phyloP scores from a whole-genome alignment of 305 asterid genomes.

The Fraxinus ornus region DNA sequence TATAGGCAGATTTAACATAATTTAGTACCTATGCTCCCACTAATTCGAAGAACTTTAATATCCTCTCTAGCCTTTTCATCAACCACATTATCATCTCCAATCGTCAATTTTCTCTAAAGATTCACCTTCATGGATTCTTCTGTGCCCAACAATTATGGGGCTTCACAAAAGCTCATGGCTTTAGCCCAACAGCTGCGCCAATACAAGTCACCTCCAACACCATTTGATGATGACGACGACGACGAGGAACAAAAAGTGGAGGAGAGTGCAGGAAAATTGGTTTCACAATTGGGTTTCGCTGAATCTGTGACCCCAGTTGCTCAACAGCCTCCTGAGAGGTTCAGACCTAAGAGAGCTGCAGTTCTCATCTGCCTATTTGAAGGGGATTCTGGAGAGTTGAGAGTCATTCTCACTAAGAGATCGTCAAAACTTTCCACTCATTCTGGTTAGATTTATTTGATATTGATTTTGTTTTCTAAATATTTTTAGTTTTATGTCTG shows the following conservation, averaged over 20 bases:
- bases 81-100: slow-evolving; percentile 18
- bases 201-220: slow-evolving; percentile 50
- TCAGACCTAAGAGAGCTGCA: slow-evolving; percentile 81
- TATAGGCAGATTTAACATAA: background rate
- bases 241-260: slow-evolving; percentile 58
- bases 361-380: slow-evolving; percentile 84
- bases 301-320: slow-evolving; percentile 63
- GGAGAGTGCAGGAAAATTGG: slow-evolving; percentile 66
- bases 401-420: slow-evolving; percentile 86
- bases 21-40: slow-evolving; percentile 38
- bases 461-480: background rate
- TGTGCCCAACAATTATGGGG: slow-evolving; percentile 28
- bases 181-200: slow-evolving; percentile 73
- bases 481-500: background rate
- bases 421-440: slow-evolving; percentile 82
- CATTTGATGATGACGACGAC: slow-evolving; percentile 19
- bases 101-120: slow-evolving; percentile 29
- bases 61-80: slow-evolving; percentile 22
- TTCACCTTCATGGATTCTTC: slow-evolving; percentile 34
- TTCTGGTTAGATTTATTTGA: slow-evolving; percentile 54
- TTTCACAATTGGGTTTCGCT: slow-evolving; percentile 70
- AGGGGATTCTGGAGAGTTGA: slow-evolving; percentile 71
- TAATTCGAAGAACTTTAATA: slow-evolving; percentile 22
- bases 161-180: slow-evolving; percentile 40
- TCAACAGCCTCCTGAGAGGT: slow-evolving; percentile 42